Base-by-base conservation (phyloP, 2,329 filamentous ascomycete species). In the Chaetothyriales sp. region DNA sequence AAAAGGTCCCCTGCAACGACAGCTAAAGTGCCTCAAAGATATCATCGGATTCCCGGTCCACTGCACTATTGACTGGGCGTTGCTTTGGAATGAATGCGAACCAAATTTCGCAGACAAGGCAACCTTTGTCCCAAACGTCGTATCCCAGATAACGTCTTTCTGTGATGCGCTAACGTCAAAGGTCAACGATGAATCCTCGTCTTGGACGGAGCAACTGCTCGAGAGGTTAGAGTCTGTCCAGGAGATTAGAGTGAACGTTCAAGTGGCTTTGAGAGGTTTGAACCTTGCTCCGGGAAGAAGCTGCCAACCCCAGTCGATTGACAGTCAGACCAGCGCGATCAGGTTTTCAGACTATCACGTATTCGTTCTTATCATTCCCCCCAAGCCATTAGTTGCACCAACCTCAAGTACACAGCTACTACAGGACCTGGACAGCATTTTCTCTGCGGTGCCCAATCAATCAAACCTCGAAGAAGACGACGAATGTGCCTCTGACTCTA, bases 81-180 rank as follows among this genome's bases (percentile, higher is more conserved):
- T 54, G 48, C 40, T 54, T n/a, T 54, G 51, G 51, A 25, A 44
- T 18, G 51, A 54, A 33, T 25, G 50, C 40, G 48, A 45, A 47
- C n/a, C 33, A 10, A 15, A 20, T 2, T 54, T 47, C 15, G 19
- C 48, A 10, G 51, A 54, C 37, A 54, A 43, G 33, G 19, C 51
- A 28, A 54, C 48, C 10, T 54, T 54, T 22, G 44, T 50, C 10
- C 48, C 51, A 4, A 44, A 18, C 0, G 20, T 51, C 22, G 15
- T 49, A n/a, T 28, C 19, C 18, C 18, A 50, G n/a, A 18, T 54
- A 6, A 46, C 47, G 25, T 15, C 48, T 13, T 54, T 48, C 48
- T 50, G 40, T 28, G 19, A 50, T n/a, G 29, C 44, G 10, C 48
- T 54, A 6, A 20, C n/a, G 15, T 25, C 6, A 19, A 50, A 49